phyloP scores from a whole-genome alignment of 805 yeast species.

The Saturnispora serradocipensis region DNA sequence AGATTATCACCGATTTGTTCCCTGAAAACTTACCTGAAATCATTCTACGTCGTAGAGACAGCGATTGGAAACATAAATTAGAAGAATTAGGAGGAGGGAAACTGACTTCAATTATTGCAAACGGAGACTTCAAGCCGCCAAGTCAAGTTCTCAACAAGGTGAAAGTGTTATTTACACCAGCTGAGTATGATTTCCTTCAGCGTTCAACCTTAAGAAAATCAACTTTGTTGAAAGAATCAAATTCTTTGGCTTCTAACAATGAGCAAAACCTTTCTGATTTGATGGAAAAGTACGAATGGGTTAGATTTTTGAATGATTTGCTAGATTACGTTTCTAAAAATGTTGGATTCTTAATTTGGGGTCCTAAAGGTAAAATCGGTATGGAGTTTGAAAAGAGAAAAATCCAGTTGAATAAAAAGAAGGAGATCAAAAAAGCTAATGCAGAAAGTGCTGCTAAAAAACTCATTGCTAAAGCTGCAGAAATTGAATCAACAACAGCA shows the following conservation, averaged over 20 bases:
- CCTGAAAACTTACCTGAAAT: slow-evolving; percentile 54
- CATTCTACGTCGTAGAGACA: slow-evolving; percentile 32
- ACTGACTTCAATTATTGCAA: slow-evolving; percentile 1
- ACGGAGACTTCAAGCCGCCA: slow-evolving; percentile 12
- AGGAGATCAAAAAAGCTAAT: neutral
- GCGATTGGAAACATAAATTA: slow-evolving; percentile 14
- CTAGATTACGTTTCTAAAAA: slow-evolving; percentile 71
- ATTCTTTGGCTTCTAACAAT: slow-evolving; percentile 21
- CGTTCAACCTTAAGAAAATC: slow-evolving; percentile 67
- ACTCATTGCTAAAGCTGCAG: neutral
- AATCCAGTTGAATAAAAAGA: neutral
- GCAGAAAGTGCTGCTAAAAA: neutral
- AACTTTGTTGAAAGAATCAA: slow-evolving; percentile 38
- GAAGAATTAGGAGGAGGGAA: slow-evolving; percentile 8
- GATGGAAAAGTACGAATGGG: slow-evolving; percentile 76
- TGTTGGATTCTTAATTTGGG: slow-evolving; percentile 66
- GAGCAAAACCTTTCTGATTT: slow-evolving; percentile 31
- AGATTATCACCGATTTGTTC: slow-evolving; percentile 65
- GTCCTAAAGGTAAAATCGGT: slow-evolving; percentile 32
- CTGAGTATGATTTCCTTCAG: slow-evolving; percentile 69
- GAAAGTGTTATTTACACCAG: slow-evolving; percentile 45
- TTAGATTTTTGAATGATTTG: slow-evolving; percentile 67
- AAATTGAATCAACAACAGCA: neutral
- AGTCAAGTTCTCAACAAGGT: slow-evolving; percentile 10
- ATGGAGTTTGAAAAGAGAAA: slow-evolving; percentile 16